Evolutionary conservation across 352 stramenopile species (phyloP).

Genomic region (Globisporangium apiculatum): DNA sequence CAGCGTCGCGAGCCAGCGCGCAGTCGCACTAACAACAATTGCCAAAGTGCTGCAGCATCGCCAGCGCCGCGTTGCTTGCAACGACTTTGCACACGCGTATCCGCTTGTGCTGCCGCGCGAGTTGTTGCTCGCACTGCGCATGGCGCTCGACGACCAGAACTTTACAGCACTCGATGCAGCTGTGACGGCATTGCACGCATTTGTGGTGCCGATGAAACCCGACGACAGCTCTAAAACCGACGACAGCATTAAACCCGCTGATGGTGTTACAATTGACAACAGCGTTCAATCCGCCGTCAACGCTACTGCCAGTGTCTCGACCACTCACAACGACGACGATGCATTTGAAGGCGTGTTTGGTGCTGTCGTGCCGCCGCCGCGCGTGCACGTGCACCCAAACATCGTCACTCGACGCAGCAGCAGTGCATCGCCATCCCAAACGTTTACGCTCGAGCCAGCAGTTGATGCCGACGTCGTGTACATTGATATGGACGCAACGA

Average conservation of each 20-base stretch:
- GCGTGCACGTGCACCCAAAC: conserved; percentile 37
- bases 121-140: conserved; percentile 41
- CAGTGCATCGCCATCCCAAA: too few relatives aligned
- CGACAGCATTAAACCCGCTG: too few relatives aligned
- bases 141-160: conserved; percentile 59
- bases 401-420: not conserved
- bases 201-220: conserved; percentile 27
- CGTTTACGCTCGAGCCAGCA: conserved; percentile 4
- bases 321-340: not conserved
- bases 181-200: conserved; percentile 44
- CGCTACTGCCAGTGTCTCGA: not conserved
- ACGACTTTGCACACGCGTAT: not conserved
- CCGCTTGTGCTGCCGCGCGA: conserved; percentile 35
- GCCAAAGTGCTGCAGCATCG: conserved; percentile 50
- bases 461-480: conserved; percentile 32
- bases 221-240: too few relatives aligned
- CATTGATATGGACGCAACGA: conserved; percentile 33
- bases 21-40: conserved; percentile 55
- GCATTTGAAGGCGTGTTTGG: conserved; percentile 24
- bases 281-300: not conserved
- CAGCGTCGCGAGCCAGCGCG: conserved; percentile 61
- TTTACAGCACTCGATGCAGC: conserved; percentile 42
- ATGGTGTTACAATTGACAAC: not conserved
- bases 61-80: conserved; percentile 15
- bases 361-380: conserved; percentile 19